Evolutionary conservation across 139 green algal species (phyloP).

Genomic region (Diplosphaera chodatii): DNA sequence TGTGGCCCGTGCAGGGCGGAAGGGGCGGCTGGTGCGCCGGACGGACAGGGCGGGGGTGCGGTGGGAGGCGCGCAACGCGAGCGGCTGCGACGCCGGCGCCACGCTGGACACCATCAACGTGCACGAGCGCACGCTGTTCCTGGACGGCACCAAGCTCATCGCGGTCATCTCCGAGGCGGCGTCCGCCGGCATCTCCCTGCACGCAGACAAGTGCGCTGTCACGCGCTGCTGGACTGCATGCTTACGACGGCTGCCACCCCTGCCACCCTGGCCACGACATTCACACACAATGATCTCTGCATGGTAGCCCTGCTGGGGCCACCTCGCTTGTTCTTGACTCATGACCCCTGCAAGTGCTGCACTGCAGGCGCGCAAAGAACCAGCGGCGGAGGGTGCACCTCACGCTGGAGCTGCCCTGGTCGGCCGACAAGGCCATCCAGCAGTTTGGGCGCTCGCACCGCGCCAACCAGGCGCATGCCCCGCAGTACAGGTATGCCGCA

Average conservation of each 20-base stretch:
- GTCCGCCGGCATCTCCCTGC: constrained; percentile 75
- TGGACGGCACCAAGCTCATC: constrained; percentile 46
- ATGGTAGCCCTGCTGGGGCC: too few species aligned
- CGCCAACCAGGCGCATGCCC: constrained; percentile 45
- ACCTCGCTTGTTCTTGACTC: too few species aligned
- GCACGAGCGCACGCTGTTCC: constrained; percentile 64
- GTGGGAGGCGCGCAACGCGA: constrained; percentile 30
- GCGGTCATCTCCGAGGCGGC: constrained; percentile 75
- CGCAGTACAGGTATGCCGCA: too few species aligned
- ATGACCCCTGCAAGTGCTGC: too few species aligned
- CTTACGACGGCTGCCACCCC: too few species aligned
- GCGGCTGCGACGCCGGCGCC: constrained; percentile 28
- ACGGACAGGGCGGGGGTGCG: constrained; percentile 22
- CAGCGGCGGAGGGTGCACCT: constrained; percentile 48
- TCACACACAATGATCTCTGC: too few species aligned
- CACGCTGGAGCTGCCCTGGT: constrained; percentile 59
- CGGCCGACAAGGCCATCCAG: constrained; percentile 68
- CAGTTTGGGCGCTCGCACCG: constrained; percentile 62
- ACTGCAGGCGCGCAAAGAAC: constrained; percentile 32
- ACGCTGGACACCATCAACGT: constrained; percentile 64
- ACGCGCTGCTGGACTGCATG: too few species aligned
- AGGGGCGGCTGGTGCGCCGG: constrained; percentile 40
- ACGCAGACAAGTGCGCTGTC: constrained; percentile 51
- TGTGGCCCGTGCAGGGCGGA: constrained; percentile 35
- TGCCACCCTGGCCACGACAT: too few species aligned